These are phyloP conservation scores for Clonostachys sp. DNA, from an alignment of 2,329 filamentous ascomycete species.

Conservation along the genomic window DNA sequence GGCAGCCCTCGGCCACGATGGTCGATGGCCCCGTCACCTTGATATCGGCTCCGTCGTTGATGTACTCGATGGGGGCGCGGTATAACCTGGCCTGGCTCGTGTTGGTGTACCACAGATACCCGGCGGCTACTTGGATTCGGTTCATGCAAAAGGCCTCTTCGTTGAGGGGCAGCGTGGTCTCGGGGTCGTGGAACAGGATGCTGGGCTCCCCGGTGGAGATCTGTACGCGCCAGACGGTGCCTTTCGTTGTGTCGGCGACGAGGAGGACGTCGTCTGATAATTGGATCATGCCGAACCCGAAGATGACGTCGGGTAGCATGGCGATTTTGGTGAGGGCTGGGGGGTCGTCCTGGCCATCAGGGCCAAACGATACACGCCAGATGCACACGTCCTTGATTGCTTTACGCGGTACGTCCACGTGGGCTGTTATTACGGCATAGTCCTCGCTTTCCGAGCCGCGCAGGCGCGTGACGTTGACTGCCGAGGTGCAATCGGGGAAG, in stretches of 20 bases:
- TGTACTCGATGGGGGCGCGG: neutral
- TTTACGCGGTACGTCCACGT: neutral
- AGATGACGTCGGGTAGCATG: neutral
- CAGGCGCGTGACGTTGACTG: neutral
- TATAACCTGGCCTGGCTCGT: constrained; percentile 1
- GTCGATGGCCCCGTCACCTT: neutral
- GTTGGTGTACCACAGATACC: constrained; percentile 3
- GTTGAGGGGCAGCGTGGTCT: neutral
- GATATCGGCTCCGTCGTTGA: neutral
- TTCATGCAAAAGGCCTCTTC: constrained; percentile 2
- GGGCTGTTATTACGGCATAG: neutral
- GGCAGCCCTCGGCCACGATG: neutral
- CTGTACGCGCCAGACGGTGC: constrained; percentile 1
- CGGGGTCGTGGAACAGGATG: neutral
- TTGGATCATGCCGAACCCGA: neutral
- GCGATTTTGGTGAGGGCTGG: neutral
- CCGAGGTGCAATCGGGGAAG: neutral
- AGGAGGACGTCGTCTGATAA: neutral
- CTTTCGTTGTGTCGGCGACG: constrained; percentile 2
- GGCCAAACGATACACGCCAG: neutral
- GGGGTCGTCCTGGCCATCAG: neutral
- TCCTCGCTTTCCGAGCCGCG: neutral
- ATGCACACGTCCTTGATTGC: neutral
- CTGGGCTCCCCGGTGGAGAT: neutral
- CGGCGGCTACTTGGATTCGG: neutral